phyloP scores from a whole-genome alignment of 495 filamentous ascomycete genomes.

The Penicillium egyptiacum region DNA sequence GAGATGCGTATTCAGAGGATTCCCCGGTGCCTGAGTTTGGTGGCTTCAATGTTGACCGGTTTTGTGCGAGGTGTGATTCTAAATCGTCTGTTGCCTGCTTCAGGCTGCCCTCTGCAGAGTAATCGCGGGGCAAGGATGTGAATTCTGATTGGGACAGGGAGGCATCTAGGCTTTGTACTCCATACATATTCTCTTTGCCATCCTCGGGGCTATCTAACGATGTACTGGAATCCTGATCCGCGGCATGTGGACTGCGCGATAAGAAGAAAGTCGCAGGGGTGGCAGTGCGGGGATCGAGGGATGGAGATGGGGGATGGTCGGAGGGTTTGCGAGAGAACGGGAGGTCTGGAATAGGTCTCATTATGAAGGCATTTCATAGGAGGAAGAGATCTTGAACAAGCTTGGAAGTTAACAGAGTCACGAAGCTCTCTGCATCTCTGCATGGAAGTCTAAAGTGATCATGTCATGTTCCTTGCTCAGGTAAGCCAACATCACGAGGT shows the following conservation, averaged over 20 bases:
- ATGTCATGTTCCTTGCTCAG: conserved; percentile 7
- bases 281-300: conserved; percentile 40
- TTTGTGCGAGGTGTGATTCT: conserved; percentile 22
- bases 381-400: neutral
- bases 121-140: conserved; percentile 12
- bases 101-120: conserved; percentile 16
- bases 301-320: conserved; percentile 33
- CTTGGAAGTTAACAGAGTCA: neutral
- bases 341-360: conserved; percentile 44
- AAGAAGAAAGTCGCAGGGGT: conserved; percentile 52
- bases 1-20: conserved; percentile 22
- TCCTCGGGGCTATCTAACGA: conserved; percentile 24
- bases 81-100: conserved; percentile 31
- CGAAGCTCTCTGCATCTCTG: neutral
- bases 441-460: conserved; percentile 2
- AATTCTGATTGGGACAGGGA: conserved; percentile 40
- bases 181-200: conserved; percentile 52
- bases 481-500: conserved; percentile 9
- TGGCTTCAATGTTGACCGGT: conserved; percentile 42
- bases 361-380: conserved; percentile 15
- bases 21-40: conserved; percentile 24
- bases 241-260: conserved; percentile 32
- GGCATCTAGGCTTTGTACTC: conserved; percentile 64
- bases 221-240: conserved; percentile 30
- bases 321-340: conserved; percentile 38